These are phyloP conservation scores for Candida gigantensis DNA, from an alignment of 1,139 yeast species.

Conservation along the genomic window DNA sequence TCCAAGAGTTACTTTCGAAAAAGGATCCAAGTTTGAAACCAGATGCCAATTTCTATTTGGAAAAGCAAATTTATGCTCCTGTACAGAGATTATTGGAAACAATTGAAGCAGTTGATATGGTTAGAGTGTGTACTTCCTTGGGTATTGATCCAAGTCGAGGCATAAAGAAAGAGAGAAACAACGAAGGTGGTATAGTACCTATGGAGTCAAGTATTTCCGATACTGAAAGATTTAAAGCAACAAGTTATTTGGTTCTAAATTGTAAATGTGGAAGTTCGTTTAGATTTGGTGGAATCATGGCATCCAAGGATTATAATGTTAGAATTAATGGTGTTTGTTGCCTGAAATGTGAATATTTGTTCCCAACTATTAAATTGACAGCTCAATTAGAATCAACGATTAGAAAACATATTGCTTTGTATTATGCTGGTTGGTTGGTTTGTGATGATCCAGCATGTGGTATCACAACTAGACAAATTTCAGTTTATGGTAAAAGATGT, in stretches of 20 bases:
- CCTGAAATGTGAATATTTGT: constrained; percentile 51
- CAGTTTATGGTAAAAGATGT: constrained; percentile 89
- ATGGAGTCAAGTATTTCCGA: constrained; percentile 83
- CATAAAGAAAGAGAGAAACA: constrained; percentile 46
- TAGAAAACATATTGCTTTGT: constrained; percentile 67
- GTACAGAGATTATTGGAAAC: constrained; percentile 83
- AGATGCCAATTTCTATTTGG: constrained; percentile 79
- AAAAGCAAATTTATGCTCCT: constrained; percentile 88
- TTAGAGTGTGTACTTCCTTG: constrained; percentile 71
- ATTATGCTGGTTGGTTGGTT: constrained; percentile 81
- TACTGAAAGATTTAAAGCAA: constrained; percentile 73
- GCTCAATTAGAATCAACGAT: constrained; percentile 74
- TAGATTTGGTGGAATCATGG: constrained; percentile 71
- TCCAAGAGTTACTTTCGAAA: constrained; percentile 65
- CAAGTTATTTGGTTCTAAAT: constrained; percentile 53
- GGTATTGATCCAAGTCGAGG: constrained; percentile 76
- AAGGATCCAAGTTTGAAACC: constrained; percentile 52
- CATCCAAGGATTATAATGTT: constrained; percentile 59
- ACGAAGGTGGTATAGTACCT: constrained; percentile 52
- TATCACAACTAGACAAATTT: constrained; percentile 75
- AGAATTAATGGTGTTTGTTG: constrained; percentile 76
- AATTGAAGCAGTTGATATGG: constrained; percentile 84
- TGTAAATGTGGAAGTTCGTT: constrained; percentile 69
- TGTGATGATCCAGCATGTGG: constrained; percentile 91
- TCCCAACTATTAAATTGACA: constrained; percentile 58